Evolutionary conservation across 176 grass and related monocot species (phyloP).

Genomic region (Zizania latifolia): DNA sequence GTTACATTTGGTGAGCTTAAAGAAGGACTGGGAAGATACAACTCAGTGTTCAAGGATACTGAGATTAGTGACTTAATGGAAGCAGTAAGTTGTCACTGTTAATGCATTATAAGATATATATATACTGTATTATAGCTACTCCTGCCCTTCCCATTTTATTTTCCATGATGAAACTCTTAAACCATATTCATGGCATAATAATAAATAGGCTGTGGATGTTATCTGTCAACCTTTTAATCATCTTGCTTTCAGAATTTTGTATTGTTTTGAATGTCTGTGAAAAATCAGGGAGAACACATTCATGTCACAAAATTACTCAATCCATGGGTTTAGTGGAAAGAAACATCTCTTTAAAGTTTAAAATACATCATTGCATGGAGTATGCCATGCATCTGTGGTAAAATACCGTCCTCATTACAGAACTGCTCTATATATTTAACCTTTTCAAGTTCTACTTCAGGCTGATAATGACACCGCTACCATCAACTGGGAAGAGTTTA

Average conservation of each 20-base stretch:
- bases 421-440: neutral
- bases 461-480: slow-evolving; percentile 44
- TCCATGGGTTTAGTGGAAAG: neutral
- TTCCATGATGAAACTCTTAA: neutral
- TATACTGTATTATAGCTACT: neutral
- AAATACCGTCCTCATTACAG: neutral
- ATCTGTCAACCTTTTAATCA: neutral
- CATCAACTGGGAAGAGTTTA: slow-evolving; percentile 60
- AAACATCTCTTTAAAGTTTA: neutral
- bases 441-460: slow-evolving; percentile 23
- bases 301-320: neutral
- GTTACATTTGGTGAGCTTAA: slow-evolving; percentile 64
- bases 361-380: neutral
- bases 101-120: neutral
- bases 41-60: slow-evolving; percentile 37
- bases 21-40: slow-evolving; percentile 46
- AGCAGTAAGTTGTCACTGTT: slow-evolving; percentile 39
- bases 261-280: neutral
- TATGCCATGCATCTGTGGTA: neutral
- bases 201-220: neutral
- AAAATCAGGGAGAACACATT: neutral
- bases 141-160: neutral
- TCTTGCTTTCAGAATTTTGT: neutral
- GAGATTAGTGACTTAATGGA: slow-evolving; percentile 49
- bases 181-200: neutral